Conservation (phyloP, 2,329 filamentous ascomycete genomes). For the Aspergillus aculeatinus region DNA sequence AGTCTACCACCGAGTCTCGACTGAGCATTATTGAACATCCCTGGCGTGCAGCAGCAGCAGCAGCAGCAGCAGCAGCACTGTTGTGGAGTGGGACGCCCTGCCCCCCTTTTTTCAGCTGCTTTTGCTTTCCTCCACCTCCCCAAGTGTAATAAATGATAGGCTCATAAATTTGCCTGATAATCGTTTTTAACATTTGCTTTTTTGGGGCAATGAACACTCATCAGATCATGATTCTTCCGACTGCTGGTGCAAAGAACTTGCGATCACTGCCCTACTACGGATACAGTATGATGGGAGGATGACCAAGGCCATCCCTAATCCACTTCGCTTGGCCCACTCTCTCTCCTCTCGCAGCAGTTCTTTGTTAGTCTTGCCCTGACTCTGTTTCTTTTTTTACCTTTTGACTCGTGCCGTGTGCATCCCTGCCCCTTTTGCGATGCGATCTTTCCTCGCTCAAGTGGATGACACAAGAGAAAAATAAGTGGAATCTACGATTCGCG, state of each 20-base stretch:
- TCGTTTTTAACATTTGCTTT: neutral
- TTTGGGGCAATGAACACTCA: neutral
- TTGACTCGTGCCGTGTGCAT: neutral
- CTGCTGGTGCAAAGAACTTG: neutral
- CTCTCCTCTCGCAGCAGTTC: neutral
- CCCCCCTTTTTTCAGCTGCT: slow-evolving; percentile 1
- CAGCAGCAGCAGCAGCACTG: neutral
- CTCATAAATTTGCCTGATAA: neutral
- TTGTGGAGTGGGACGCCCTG: neutral
- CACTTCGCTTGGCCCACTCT: neutral
- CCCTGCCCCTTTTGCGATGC: neutral
- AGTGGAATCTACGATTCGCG: neutral
- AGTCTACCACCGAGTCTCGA: too few species aligned
- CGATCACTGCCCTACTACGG: neutral
- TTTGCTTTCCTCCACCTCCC: neutral
- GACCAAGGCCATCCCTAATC: neutral
- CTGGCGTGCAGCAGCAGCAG: neutral
- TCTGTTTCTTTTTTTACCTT: neutral
- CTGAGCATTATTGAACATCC: neutral
- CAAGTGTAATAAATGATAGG: too few species aligned
- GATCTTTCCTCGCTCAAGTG: neutral
- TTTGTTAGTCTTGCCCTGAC: neutral
- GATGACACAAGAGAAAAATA: neutral
- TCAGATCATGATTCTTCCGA: neutral
- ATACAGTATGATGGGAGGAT: neutral